A percentile compares a stretch with the other conserved stretches of the same genome.
phyloP scores from a whole-genome alignment of 176 grass and related monocot species.

The Cocos nucifera region DNA sequence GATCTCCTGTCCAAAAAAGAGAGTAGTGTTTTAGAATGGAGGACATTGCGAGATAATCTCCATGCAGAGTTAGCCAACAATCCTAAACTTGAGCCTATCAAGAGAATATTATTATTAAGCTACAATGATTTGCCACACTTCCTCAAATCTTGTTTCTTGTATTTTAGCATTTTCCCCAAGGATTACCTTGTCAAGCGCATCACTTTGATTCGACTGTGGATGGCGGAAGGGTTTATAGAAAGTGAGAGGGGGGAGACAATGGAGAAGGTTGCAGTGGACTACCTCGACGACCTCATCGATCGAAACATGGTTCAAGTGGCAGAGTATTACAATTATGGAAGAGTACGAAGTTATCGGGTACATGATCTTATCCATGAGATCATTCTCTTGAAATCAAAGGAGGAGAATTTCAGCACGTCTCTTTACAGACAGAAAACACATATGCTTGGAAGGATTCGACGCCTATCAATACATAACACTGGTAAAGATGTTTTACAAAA shows the following conservation, averaged over 20 bases:
- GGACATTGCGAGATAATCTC: conserved; percentile 4
- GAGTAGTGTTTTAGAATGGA: conserved; percentile 2
- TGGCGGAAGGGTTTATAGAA: conserved; percentile 33
- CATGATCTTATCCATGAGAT: conserved; percentile 42
- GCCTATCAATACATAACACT: not conserved
- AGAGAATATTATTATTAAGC: conserved; percentile 17
- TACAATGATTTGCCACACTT: conserved; percentile 29
- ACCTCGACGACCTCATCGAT: conserved; percentile 36
- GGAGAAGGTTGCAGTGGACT: conserved; percentile 18
- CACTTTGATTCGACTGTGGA: conserved; percentile 34
- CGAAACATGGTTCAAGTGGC: conserved; percentile 30
- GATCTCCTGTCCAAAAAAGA: conserved; percentile 20
- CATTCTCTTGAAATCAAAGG: conserved; percentile 11
- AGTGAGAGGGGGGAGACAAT: not conserved
- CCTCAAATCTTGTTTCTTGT: conserved; percentile 42
- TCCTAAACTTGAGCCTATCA: conserved; percentile 13
- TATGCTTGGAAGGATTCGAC: not conserved
- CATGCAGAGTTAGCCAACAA: conserved; percentile 5
- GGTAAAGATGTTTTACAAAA: not conserved
- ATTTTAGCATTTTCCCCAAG: conserved; percentile 27
- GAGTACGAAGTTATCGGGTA: conserved; percentile 14
- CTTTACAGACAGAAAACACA: not conserved
- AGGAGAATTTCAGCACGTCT: conserved; percentile 34
- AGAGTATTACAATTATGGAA: not conserved
- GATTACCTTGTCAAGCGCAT: not conserved